phyloP scores from a whole-genome alignment of 805 yeast genomes.

The Saturnispora sekii region DNA sequence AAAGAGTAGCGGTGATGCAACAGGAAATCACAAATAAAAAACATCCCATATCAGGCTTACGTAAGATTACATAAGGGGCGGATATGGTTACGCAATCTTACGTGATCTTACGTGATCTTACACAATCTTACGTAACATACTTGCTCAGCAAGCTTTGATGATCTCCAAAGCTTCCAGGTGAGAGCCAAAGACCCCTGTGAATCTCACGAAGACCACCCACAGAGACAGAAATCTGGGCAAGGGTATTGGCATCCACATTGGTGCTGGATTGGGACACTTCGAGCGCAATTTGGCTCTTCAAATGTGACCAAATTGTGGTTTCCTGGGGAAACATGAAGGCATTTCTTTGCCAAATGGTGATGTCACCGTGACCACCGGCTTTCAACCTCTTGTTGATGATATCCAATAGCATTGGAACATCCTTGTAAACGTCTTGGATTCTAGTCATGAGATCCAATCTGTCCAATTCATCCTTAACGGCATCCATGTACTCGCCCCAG shows the following conservation, averaged over 20 bases:
- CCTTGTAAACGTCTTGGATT: conserved; percentile 39
- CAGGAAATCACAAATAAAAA: no score
- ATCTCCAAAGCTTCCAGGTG: background rate
- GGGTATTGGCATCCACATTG: conserved; percentile 38
- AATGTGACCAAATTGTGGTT: conserved; percentile 55
- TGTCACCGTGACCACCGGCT: no score
- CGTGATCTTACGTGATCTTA: background rate
- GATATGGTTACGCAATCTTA: background rate
- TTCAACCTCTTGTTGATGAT: conserved; percentile 38
- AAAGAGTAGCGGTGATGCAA: no score
- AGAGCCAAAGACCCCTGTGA: conserved; percentile 47
- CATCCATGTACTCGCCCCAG: conserved; percentile 44
- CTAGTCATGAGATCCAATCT: conserved; percentile 35
- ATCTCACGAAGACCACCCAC: conserved; percentile 41
- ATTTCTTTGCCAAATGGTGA: conserved; percentile 49
- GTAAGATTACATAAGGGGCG: no score
- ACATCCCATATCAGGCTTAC: no score
- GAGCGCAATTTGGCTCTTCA: conserved; percentile 47
- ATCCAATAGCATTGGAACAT: conserved; percentile 50
- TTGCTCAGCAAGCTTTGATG: background rate
- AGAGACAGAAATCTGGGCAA: conserved; percentile 43
- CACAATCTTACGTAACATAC: background rate
- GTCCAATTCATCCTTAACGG: conserved; percentile 58
- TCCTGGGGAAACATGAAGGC: conserved; percentile 71
- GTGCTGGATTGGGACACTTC: conserved; percentile 45